Evolutionary conservation across 2,329 filamentous ascomycete species (phyloP), one percentile per base, ranked within the genome.

Genomic region (Aspergillus niger): DNA sequence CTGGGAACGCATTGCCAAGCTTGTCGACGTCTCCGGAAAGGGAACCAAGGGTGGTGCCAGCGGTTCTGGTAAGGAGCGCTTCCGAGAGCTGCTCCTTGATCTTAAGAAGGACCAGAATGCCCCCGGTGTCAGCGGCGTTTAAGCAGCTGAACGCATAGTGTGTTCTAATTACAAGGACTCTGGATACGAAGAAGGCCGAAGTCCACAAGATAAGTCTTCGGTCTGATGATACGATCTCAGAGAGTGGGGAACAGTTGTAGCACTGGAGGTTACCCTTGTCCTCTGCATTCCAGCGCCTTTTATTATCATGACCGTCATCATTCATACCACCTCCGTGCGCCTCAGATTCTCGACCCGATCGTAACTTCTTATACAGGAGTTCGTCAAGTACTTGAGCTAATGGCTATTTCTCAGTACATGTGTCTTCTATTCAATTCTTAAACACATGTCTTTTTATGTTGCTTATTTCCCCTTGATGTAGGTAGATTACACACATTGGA

Each of bases 11-110:
- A 98, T 99, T 73, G 90, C 93, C 24, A 99, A 98, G 82, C 79
- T 99, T 69, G 93, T 98, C n/a, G 95, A 99, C 78, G 80, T 99
- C 66, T 97, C 92, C 72, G 95, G 95, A 64, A 99, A 98, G 81
- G 92, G 94, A 13, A 81, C 86, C 61, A 91, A 89, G 78, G 93
- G 94, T 60, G 94, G 93, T 72, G 92, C 91, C 47, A 88, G 88
- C 63, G 94, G 93, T 49, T 96, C 91, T 63, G 93, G 94, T 70
- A 99, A 99, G 85, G 92, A 96, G 77, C 91, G 92, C 66, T 98
- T 99, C 85, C 89, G 95, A 67, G 94, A 98, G 80, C 74, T 98
- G 73, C 81, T 99, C 71, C 79, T 93, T 69, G 93, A 88, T 76
- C 80, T 99, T 79, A 89, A 89, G 80, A 97, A 97, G 82, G 95